A percentile compares a stretch with the other conserved stretches of the same genome.
phyloP scores from a whole-genome alignment of 768 basidiomycete species.

The Lentinula aciculospora region DNA sequence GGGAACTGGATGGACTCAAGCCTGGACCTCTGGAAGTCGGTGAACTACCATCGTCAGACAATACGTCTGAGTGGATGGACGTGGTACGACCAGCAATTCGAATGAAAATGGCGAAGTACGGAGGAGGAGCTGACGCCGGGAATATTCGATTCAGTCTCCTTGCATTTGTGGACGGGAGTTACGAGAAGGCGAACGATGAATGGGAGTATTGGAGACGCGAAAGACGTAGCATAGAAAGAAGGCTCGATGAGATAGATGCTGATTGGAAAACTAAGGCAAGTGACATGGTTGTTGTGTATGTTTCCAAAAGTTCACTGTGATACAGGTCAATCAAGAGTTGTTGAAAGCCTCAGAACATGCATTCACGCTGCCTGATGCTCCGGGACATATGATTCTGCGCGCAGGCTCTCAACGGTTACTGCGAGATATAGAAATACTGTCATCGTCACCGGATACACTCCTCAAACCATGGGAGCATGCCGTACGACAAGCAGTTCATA shows the following conservation, averaged over 20 bases:
- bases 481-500: constrained; percentile 30
- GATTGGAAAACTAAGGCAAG: constrained; percentile 34
- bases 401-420: constrained; percentile 44
- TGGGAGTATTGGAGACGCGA: constrained; percentile 50
- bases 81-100: constrained; percentile 54
- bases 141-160: constrained; percentile 59
- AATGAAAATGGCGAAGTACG: constrained; percentile 57
- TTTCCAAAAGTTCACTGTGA: background rate
- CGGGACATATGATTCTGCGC: constrained; percentile 27
- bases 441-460: constrained; percentile 33
- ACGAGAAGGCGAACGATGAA: constrained; percentile 41
- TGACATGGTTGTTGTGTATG: constrained; percentile 6
- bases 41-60: constrained; percentile 27
- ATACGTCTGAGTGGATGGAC: constrained; percentile 45
- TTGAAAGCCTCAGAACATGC: constrained; percentile 21
- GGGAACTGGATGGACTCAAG: constrained; percentile 65
- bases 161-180: constrained; percentile 51
- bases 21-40: constrained; percentile 60
- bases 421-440: constrained; percentile 36
- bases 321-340: constrained; percentile 35
- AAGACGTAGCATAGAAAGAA: constrained; percentile 35
- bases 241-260: constrained; percentile 21
- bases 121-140: constrained; percentile 31
- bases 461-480: constrained; percentile 41
- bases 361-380: constrained; percentile 23